These are phyloP conservation scores for Asterophora parasitica DNA, from an alignment of 768 basidiomycete genomes.

Conservation along the genomic window DNA sequence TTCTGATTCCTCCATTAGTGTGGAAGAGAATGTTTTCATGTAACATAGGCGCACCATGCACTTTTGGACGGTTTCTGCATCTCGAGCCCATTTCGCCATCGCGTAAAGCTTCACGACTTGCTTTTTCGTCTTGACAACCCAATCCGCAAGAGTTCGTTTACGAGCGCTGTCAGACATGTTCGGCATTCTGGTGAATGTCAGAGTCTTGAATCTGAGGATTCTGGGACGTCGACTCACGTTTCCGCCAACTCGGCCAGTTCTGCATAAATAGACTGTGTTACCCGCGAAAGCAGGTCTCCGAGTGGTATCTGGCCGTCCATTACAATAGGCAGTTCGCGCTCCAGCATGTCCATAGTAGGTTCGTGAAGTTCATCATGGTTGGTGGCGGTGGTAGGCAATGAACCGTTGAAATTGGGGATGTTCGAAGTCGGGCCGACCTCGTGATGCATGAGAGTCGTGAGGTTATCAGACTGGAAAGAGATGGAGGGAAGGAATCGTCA, in stretches of 20 bases:
- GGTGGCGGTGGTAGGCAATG: neutral
- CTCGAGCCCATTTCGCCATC: constrained; percentile 81
- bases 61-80: constrained; percentile 79
- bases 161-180: constrained; percentile 78
- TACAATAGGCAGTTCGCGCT: constrained; percentile 70
- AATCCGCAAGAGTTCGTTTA: constrained; percentile 80
- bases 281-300: constrained; percentile 68
- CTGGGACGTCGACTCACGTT: constrained; percentile 54
- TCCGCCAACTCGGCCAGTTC: constrained; percentile 81
- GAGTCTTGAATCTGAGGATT: constrained; percentile 1
- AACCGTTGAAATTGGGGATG: constrained; percentile 1
- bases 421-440: neutral
- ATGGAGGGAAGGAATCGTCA: neutral
- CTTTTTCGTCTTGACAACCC: constrained; percentile 87
- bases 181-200: constrained; percentile 48
- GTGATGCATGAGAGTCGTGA: constrained; percentile 10
- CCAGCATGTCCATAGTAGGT: constrained; percentile 51
- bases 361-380: constrained; percentile 11
- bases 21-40: neutral
- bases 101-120: constrained; percentile 89
- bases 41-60: constrained; percentile 57
- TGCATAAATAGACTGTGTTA: constrained; percentile 76
- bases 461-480: too few species aligned
- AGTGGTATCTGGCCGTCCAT: constrained; percentile 70
- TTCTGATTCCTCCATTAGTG: constrained; percentile 45